Base-by-base conservation (phyloP, 2,329 filamentous ascomycete genomes). In the Diplocarpon rosae region DNA sequence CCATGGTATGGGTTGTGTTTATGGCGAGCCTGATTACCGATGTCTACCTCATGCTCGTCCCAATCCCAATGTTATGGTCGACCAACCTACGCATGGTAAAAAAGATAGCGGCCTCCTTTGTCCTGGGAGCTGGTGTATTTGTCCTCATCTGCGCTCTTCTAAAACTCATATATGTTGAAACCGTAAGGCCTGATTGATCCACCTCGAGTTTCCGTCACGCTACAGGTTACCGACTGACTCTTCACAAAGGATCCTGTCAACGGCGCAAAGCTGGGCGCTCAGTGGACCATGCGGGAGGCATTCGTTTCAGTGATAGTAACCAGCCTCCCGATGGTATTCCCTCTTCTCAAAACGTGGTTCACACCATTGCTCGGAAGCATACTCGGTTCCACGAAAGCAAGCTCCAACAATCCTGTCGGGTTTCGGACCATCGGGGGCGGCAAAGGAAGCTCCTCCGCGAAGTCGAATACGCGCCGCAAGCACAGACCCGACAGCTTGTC, bases 81-180 rank as follows among this genome's bases (percentile, higher is more conserved):
- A 69, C 74, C 0, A 67, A 66, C 4, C 62, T 80, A 5, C 63
- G 61, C 8, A 63, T 65, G 15, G 58, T 62, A 5, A 72, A 71
- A 52, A 80, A 79, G 53, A 51, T 70, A 1, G 67, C 70, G 2
- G 62, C 78, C 0, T 62, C 73, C 1, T 47, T 75, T 4, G 63
- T 80, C 13, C 78, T 78, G 56, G 69, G 68, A 30, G 72, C 72
- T 11, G 75, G 72, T 5, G 53, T 71, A 11, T 76, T 78, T 52
- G 69, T 76, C 38, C 75, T 73, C 52, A 65, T 70, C 33, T 69
- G 69, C 15, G 72, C 70, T 3, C 68, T 76, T 44, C 60, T 78
- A 8, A 71, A 75, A 34, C 72, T 69, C 42, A 65, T 73, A 4
- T 58, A 73, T 6, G 73, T 76, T 37, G 45, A 73, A 24, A 42